These are phyloP conservation scores for Trichomonascaceae sp. DNA, from an alignment of 1,139 yeast species.

Conservation along the genomic window DNA sequence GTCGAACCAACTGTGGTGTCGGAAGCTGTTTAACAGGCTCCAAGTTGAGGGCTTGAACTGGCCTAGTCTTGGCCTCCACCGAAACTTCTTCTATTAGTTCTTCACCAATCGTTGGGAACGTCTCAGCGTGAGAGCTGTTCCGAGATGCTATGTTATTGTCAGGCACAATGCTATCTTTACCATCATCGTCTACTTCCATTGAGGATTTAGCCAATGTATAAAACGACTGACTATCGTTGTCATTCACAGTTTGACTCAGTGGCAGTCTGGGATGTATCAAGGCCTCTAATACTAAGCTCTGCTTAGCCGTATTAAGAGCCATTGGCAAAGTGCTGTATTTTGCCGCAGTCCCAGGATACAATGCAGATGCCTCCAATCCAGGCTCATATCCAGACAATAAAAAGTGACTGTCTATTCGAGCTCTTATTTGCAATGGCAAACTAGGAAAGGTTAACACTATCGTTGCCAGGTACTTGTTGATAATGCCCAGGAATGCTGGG, in stretches of 20 bases:
- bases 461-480: conserved; percentile 46
- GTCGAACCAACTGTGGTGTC: not conserved
- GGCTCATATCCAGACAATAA: conserved; percentile 41
- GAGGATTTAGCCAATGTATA: not conserved
- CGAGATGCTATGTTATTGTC: not conserved
- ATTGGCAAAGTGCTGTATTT: conserved; percentile 64
- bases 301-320: conserved; percentile 40
- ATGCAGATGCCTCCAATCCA: conserved; percentile 40
- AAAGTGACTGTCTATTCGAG: conserved; percentile 53
- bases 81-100: not conserved
- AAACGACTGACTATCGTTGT: conserved; percentile 23
- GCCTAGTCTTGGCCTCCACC: not conserved
- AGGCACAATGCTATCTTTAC: not conserved
- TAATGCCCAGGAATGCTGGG: conserved; percentile 17
- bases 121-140: not conserved
- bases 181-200: not conserved
- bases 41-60: not conserved
- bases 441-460: conserved; percentile 44
- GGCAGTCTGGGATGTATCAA: conserved; percentile 77
- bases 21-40: not conserved
- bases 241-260: conserved; percentile 31
- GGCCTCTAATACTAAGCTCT: conserved; percentile 43
- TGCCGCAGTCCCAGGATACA: conserved; percentile 60
- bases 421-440: conserved; percentile 58
- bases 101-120: not conserved